Base-by-base conservation (phyloP, 202 grass and related monocot species). In the Carex arenaria region DNA sequence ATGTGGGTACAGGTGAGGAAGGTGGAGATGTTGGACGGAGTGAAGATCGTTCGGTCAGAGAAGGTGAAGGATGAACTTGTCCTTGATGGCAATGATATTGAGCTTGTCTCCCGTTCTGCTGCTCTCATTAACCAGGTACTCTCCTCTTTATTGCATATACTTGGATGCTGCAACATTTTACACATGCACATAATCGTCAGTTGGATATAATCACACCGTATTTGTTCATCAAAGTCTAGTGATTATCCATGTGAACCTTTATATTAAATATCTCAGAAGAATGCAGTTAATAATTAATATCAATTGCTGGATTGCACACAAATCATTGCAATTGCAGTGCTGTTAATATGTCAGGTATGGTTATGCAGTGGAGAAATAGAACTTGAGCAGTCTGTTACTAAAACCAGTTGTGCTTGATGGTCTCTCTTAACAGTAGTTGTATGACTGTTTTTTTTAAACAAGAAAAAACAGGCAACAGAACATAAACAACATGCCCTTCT, bases 11-110 rank as follows among this genome's bases (percentile, higher is more conserved):
- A 93, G 91, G 91, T 93, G 43, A 91, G 91, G 84, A 93, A 93
- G 62, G 91, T 93, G 65, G 91, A 93, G 31, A 90, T 93, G 89
- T 86, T 92, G 59, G 87, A 92, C 0, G 90, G 90, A 55, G 92
- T 94, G 30, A 94, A 79, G 0, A 89, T 94, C 3, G 2, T 91
- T 79, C 87, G 92, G 28, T 94, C 92, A 4, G 89, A 91, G 70
- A 92, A 92, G 84, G 92, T 91, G 36, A 94, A 94, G 89, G 92
- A 94, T 82, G 89, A 94, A 76, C 85, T 94, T 0, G 8, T 94
- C 81, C 92, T 94, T 63, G 89, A 94, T 75, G 92, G 92, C 79
- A 94, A 91, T 30, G 87, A 94, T 34, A 62, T 94, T 12, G 92
- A 94, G 73, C 89, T 94, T 54, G 87, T 89, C 57, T 93, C 91